Evolutionary conservation across 2,329 filamentous ascomycete genomes (phyloP).

Genomic region (Hawksworthiomyces lignivorus): DNA sequence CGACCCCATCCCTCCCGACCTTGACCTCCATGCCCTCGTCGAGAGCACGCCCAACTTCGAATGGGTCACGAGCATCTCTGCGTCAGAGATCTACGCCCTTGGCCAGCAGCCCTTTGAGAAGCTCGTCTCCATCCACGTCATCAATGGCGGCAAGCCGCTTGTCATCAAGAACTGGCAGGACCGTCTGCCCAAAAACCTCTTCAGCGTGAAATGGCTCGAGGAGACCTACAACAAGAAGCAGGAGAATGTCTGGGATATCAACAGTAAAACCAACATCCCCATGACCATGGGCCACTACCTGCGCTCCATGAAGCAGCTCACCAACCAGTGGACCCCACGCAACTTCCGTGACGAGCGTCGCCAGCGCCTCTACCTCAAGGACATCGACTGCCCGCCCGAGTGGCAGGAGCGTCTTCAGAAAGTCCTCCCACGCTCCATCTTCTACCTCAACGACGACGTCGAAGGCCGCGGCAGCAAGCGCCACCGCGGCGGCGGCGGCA

Average conservation of each 20-base stretch:
- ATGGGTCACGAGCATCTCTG: constrained; percentile 74
- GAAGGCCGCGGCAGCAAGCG: constrained; percentile 26
- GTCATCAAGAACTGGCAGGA: constrained; percentile 85
- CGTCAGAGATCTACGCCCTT: constrained; percentile 67
- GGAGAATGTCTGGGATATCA: constrained; percentile 78
- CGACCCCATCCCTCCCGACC: constrained; percentile 79
- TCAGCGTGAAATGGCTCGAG: constrained; percentile 74
- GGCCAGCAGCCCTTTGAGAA: constrained; percentile 77
- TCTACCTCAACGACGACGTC: constrained; percentile 81
- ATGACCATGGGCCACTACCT: constrained; percentile 89
- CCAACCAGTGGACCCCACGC: constrained; percentile 68
- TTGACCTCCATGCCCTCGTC: constrained; percentile 70
- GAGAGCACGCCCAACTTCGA: constrained; percentile 77
- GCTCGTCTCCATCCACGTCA: constrained; percentile 74
- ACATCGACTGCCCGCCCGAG: constrained; percentile 85
- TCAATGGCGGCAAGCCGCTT: constrained; percentile 76
- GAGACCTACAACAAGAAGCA: constrained; percentile 71
- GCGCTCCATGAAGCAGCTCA: constrained; percentile 73
- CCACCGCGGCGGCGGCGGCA: neutral
- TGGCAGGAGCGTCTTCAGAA: constrained; percentile 77
- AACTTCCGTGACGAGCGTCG: constrained; percentile 73
- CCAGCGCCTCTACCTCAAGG: constrained; percentile 90
- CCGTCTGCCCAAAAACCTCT: constrained; percentile 66
- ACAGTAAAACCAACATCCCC: constrained; percentile 62
- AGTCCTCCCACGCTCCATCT: constrained; percentile 71